Base-by-base conservation (phyloP, 352 stramenopile species). In the Globisporangium nagaii region DNA sequence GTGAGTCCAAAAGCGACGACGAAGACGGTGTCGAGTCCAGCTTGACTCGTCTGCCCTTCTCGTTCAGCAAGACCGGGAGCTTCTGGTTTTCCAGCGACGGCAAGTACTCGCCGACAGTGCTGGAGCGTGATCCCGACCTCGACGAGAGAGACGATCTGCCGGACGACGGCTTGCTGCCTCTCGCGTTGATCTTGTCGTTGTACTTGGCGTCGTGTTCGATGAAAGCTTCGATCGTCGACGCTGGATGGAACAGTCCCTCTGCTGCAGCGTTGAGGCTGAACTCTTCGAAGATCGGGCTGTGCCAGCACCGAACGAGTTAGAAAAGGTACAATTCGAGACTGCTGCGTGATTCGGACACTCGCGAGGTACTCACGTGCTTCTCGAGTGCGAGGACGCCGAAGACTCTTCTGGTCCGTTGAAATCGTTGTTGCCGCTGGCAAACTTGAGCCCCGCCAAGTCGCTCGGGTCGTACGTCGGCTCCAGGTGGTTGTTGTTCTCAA, bases 201-300 rank as follows among this genome's bases (percentile, higher is more conserved):
- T 85, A 90, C 56, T 85, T 85, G n/a, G 71, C 71, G 52, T 90
- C 79, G 53, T 90, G 76, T 55, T 90, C 80, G 9, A 79, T 71
- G 46, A 93, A 93, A 11, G 83, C 83, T 36, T 87, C 75, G 20
- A 93, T 84, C 17, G 73, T 66, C 3, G 79, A 90, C 7, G 78
- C 83, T 6, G 83, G 83, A 44, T 93, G 83, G 47, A 90, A 93
- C 6, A 90, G 60, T 0, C 83, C 82, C 11, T 88, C 83, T 8
- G 78, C 79, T 7, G 79, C 79, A 13, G 79, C 79, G 24, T 90
- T 68, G 9, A 84, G 43, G 30, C 71, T 59, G 50, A 87, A 86
- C 20, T 71, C 61, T 11, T 83, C 70, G 43, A 90, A 86, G 52
- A 80, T 72, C 20, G 68, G 74, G 19, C 72, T 82, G 43, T 11